These are phyloP conservation scores for Dunaliella salina DNA, from an alignment of 163 green algal genomes.

Conservation along the genomic window DNA sequence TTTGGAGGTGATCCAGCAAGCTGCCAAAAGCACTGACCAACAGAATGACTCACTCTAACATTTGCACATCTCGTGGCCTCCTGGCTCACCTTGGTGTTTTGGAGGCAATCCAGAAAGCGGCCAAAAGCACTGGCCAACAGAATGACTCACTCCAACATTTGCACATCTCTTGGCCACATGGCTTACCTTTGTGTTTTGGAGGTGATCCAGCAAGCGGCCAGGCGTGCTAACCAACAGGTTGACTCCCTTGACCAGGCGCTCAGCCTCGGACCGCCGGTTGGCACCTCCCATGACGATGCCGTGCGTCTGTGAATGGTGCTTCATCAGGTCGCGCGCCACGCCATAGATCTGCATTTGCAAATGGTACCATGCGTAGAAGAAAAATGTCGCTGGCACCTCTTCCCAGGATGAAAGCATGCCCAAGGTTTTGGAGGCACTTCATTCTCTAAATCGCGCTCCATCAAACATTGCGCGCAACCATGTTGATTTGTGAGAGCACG, in stretches of 20 bases:
- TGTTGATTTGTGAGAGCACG: too few relatives aligned
- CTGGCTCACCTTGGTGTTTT: slow-evolving; percentile 76
- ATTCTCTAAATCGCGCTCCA: too few relatives aligned
- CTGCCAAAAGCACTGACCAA: slow-evolving; percentile 90
- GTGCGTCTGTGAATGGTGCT: slow-evolving; percentile 75
- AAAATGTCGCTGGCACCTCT: too few relatives aligned
- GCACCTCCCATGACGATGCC: slow-evolving; percentile 92
- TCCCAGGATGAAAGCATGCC: too few relatives aligned
- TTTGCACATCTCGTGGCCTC: too few relatives aligned
- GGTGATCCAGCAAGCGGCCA: slow-evolving; percentile 91
- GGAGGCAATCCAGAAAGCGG: slow-evolving; percentile 92
- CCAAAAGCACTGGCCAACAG: slow-evolving; percentile 91
- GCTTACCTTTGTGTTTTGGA: slow-evolving; percentile 86
- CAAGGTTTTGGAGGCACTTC: too few relatives aligned
- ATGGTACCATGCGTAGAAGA: too few relatives aligned
- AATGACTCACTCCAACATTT: slow-evolving; percentile 75
- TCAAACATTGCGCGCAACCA: too few relatives aligned
- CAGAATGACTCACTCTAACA: slow-evolving; percentile 78
- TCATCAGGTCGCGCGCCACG: slow-evolving; percentile 87
- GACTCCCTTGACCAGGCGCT: slow-evolving; percentile 90
- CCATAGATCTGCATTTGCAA: slow-evolving; percentile 85
- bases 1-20: slow-evolving; percentile 96
- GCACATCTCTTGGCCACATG: too few relatives aligned
- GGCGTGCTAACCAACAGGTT: slow-evolving; percentile 94
- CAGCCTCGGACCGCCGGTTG: slow-evolving; percentile 87